Evolutionary conservation across 2,329 filamentous ascomycete genomes (phyloP).

Genomic region (Ophiostoma sp.): DNA sequence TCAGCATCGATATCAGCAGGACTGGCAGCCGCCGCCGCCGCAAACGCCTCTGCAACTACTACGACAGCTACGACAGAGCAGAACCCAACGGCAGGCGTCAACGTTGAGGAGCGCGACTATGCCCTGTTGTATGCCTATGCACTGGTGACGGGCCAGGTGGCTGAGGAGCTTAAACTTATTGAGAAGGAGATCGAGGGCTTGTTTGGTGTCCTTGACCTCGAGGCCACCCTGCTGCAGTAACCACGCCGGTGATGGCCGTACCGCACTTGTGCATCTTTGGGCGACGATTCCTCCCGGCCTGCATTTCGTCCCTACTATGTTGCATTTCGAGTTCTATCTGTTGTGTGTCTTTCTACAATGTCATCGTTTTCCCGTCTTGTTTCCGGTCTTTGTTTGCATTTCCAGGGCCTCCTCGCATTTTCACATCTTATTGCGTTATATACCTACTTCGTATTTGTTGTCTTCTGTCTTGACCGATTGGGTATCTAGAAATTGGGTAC

Average conservation of each 20-base stretch:
- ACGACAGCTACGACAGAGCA: neutral
- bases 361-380: neutral
- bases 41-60: neutral
- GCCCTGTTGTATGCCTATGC: conserved; percentile 89
- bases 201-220: conserved; percentile 58
- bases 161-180: conserved; percentile 57
- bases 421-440: neutral
- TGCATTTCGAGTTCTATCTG: neutral
- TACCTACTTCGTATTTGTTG: conserved; percentile 11
- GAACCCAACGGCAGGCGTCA: conserved; percentile 27
- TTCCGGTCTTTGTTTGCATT: neutral
- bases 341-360: neutral
- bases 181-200: conserved; percentile 56
- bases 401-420: neutral
- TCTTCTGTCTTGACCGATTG: neutral
- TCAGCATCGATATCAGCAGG: conserved; percentile 5
- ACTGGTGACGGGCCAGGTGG: conserved; percentile 61
- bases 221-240: conserved; percentile 52
- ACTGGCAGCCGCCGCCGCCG: neutral
- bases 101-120: conserved; percentile 71
- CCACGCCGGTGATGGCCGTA: neutral
- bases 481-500: neutral
- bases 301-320: too few species aligned
- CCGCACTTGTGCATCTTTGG: neutral
- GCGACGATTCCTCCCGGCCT: neutral